phyloP scores from a whole-genome alignment of 495 filamentous ascomycete genomes.

The Neurospora tetraspora region DNA sequence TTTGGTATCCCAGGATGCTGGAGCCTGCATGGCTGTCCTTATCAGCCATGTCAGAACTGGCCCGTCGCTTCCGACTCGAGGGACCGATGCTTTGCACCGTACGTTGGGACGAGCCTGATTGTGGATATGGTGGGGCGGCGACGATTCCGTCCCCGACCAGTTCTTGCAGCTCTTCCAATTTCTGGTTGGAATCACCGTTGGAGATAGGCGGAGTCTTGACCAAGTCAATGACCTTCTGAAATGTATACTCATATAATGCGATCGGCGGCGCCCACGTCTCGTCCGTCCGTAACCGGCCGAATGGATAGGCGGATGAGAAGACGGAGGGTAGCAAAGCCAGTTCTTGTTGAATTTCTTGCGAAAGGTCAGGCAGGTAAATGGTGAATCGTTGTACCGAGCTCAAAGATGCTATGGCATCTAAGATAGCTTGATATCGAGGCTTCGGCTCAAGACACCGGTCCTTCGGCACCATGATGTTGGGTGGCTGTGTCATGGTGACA shows the following conservation, averaged over 20 bases:
- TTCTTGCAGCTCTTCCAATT: not conserved
- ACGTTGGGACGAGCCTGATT: not conserved
- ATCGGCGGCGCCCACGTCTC: not conserved
- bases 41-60: not conserved
- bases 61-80: not conserved
- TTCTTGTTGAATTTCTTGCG: not conserved
- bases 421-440: not conserved
- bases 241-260: not conserved
- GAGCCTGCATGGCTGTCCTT: not conserved
- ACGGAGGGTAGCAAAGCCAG: not conserved
- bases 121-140: not conserved
- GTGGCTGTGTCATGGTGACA: not conserved
- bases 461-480: not conserved
- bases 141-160: not conserved
- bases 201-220: not conserved
- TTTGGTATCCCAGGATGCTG: not conserved
- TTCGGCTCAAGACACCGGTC: conserved; percentile 1
- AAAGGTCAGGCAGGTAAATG: not conserved
- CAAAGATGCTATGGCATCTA: not conserved
- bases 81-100: not conserved
- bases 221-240: not conserved
- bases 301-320: not conserved
- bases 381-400: not conserved
- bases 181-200: not conserved
- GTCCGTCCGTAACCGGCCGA: not conserved